Conservation (phyloP, 1,139 yeast species). For the Arxiozyma slooffiae region DNA sequence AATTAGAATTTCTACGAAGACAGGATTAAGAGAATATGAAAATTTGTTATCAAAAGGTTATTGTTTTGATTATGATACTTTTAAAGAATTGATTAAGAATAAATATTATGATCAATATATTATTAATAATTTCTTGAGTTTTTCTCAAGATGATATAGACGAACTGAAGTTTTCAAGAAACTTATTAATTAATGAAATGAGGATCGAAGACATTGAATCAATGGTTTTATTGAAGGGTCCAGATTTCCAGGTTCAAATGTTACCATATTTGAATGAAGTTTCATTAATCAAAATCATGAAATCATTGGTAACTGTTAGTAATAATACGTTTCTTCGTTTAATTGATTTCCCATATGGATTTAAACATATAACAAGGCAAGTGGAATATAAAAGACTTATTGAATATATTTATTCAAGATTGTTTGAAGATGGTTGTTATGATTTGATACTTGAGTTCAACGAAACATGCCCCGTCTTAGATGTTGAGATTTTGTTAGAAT, state of each 20-base stretch:
- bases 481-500: slow-evolving; percentile 19
- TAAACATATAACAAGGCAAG: slow-evolving; percentile 23
- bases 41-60: slow-evolving; percentile 21
- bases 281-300: slow-evolving; percentile 11
- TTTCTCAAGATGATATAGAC: slow-evolving; percentile 13
- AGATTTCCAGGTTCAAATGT: slow-evolving; percentile 3
- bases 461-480: slow-evolving; percentile 21
- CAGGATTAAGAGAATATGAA: slow-evolving; percentile 23
- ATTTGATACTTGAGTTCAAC: slow-evolving; percentile 17
- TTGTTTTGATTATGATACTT: slow-evolving; percentile 29
- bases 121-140: slow-evolving; percentile 11
- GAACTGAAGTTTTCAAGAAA: slow-evolving; percentile 18
- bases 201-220: slow-evolving; percentile 11
- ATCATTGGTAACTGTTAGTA: slow-evolving; percentile 3
- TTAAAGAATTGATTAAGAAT: slow-evolving; percentile 18
- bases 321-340: slow-evolving; percentile 5
- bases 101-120: slow-evolving; percentile 16
- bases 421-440: slow-evolving; percentile 15
- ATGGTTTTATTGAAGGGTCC: slow-evolving; percentile 4
- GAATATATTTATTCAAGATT: slow-evolving; percentile 17
- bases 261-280: slow-evolving; percentile 19
- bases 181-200: slow-evolving; percentile 14
- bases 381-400: slow-evolving; percentile 22
- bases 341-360: slow-evolving; percentile 25
- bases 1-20: slow-evolving; percentile 19